Evolutionary conservation across 2,329 filamentous ascomycete genomes (phyloP).

Genomic region (Calonectria naviculata): DNA sequence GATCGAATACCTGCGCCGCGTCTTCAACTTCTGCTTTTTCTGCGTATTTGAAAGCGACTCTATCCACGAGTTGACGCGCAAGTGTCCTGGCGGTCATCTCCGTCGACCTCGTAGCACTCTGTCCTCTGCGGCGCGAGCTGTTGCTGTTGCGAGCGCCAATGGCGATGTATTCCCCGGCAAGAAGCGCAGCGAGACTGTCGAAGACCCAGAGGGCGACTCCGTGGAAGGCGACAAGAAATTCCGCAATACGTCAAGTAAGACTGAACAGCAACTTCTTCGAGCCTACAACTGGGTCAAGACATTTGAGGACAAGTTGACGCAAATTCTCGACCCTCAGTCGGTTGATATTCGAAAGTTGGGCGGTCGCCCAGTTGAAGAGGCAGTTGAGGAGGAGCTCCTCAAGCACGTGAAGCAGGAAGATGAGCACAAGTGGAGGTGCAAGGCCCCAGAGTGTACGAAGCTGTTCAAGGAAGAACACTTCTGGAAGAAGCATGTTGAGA

Average conservation of each 20-base stretch:
- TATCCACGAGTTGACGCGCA: slow-evolving; percentile 92
- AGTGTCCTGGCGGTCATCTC: slow-evolving; percentile 97
- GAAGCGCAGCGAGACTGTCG: slow-evolving; percentile 74
- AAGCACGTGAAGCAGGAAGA: slow-evolving; percentile 98
- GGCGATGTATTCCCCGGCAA: slow-evolving; percentile 88
- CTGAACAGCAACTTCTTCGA: slow-evolving; percentile 90
- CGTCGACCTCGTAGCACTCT: slow-evolving; percentile 89
- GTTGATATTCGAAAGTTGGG: slow-evolving; percentile 92
- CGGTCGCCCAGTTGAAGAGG: slow-evolving; percentile 87
- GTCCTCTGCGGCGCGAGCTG: slow-evolving; percentile 83
- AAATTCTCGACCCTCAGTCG: slow-evolving; percentile 90
- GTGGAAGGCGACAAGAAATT: slow-evolving; percentile 76
- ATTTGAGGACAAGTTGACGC: slow-evolving; percentile 95
- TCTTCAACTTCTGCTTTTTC: slow-evolving; percentile 99
- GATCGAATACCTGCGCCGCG: slow-evolving; percentile 95
- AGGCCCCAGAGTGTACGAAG: slow-evolving; percentile 95
- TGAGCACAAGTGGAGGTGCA: slow-evolving; percentile 96
- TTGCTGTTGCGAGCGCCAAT: slow-evolving; percentile 84
- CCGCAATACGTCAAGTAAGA: slow-evolving; percentile 76
- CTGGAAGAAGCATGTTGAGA: slow-evolving; percentile 98
- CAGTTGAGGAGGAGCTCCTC: slow-evolving; percentile 83
- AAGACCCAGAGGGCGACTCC: slow-evolving; percentile 66
- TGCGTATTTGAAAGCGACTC: slow-evolving; percentile 99
- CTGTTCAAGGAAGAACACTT: slow-evolving; percentile 98
- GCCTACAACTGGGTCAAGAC: slow-evolving; percentile 99